These are phyloP conservation scores for Casuarina cunninghamiana DNA, from an alignment of 306 rosid genomes.

Conservation along the genomic window DNA sequence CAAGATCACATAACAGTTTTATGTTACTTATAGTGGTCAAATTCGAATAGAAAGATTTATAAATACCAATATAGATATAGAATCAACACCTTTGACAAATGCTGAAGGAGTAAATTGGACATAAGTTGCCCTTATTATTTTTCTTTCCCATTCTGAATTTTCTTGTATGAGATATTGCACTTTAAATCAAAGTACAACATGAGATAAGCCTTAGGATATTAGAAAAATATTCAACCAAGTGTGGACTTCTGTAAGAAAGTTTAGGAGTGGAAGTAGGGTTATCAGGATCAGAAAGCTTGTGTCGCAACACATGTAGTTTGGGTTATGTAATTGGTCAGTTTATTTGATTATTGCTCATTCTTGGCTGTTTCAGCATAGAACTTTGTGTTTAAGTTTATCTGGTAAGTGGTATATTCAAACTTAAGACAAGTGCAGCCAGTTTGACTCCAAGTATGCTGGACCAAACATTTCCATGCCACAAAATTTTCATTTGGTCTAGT, in stretches of 20 bases:
- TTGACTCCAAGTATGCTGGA: neutral
- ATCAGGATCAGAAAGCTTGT: neutral
- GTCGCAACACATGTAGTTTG: neutral
- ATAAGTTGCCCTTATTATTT: neutral
- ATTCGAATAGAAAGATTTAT: neutral
- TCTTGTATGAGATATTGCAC: neutral
- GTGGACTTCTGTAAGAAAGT: neutral
- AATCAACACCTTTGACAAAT: neutral
- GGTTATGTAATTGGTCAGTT: neutral
- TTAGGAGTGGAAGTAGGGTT: neutral
- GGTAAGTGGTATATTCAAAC: neutral
- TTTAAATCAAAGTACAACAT: neutral
- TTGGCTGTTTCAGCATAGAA: neutral
- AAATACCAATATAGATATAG: neutral
- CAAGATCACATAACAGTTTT: neutral
- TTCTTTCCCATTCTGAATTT: neutral
- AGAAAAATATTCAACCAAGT: neutral
- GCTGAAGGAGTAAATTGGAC: neutral
- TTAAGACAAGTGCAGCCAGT: neutral
- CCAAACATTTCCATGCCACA: neutral
- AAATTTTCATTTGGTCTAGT: constrained; percentile 1
- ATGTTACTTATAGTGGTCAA: neutral
- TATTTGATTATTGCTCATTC: neutral
- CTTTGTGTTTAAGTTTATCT: neutral
- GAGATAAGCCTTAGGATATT: neutral